Evolutionary conservation across 176 grass and related monocot species (phyloP).

Genomic region (Pharus latifolius): DNA sequence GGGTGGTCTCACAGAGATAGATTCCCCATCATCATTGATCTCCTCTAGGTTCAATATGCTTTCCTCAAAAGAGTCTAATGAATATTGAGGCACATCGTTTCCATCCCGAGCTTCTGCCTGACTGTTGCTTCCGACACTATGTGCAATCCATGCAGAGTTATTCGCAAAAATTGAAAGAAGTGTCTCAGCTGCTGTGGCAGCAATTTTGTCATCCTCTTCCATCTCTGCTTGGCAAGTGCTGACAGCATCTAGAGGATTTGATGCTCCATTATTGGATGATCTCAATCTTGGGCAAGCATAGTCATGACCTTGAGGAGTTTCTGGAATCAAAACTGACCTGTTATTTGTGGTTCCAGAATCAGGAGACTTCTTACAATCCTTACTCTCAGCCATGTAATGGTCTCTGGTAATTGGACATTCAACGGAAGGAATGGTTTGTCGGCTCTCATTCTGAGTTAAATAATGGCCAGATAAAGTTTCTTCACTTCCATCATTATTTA

Average conservation of each 20-base stretch:
- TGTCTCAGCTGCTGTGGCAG: constrained; percentile 44
- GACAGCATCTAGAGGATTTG: background rate
- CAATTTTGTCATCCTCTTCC: constrained; percentile 6
- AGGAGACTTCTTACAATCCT: background rate
- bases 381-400: constrained; percentile 1
- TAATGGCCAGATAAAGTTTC: constrained; percentile 35
- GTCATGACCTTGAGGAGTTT: constrained; percentile 16
- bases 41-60: constrained; percentile 54
- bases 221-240: constrained; percentile 11
- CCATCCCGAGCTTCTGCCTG: background rate
- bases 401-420: constrained; percentile 7
- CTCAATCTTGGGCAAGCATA: background rate
- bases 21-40: constrained; percentile 47
- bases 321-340: constrained; percentile 2
- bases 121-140: background rate
- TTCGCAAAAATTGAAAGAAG: constrained; percentile 60
- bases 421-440: background rate
- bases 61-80: constrained; percentile 59
- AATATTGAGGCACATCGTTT: constrained; percentile 18
- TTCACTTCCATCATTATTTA: constrained; percentile 24
- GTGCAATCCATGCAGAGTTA: background rate
- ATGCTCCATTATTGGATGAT: background rate
- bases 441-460: background rate
- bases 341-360: background rate
- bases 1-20: constrained; percentile 10